A percentile compares a stretch with the other conserved stretches of the same genome.
These are phyloP conservation scores for Rhodotorula sp. DNA, from an alignment of 1,284 basidiomycete genomes.

Conservation along the genomic window DNA sequence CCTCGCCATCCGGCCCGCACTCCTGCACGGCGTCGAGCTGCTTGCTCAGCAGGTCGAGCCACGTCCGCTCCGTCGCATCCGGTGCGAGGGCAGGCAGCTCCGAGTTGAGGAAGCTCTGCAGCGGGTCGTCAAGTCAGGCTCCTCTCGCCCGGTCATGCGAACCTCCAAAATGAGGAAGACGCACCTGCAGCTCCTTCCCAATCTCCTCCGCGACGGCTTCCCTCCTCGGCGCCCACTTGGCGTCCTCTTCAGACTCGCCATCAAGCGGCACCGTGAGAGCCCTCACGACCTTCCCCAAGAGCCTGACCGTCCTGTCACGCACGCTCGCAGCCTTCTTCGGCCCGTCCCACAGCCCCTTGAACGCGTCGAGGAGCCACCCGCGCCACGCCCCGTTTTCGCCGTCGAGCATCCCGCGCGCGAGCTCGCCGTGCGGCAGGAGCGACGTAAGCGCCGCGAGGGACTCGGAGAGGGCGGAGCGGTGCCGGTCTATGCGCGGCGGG, in stretches of 20 bases:
- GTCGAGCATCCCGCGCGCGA: conserved; percentile 8
- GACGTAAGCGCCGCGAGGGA: conserved; percentile 19
- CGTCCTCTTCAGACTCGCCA: conserved; percentile 2
- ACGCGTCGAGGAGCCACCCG: conserved; percentile 17
- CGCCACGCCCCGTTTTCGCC: not conserved
- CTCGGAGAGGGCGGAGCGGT: conserved; percentile 22
- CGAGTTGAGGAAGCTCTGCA: not conserved
- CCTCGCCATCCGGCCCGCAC: not conserved
- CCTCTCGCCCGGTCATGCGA: not conserved
- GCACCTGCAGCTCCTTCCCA: conserved; percentile 14
- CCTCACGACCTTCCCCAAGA: conserved; percentile 14
- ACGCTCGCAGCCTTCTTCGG: conserved; percentile 25
- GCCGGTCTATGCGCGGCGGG: conserved; percentile 19
- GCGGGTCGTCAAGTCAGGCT: not conserved
- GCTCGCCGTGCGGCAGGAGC: not conserved
- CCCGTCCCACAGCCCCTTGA: conserved; percentile 33
- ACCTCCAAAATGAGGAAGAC: not conserved
- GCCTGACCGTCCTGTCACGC: conserved; percentile 11
- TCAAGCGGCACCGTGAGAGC: conserved; percentile 7
- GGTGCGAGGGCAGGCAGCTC: not conserved
- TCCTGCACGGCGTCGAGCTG: conserved; percentile 5
- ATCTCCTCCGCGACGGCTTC: not conserved
- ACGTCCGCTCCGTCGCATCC: not conserved
- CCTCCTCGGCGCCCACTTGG: conserved; percentile 10
- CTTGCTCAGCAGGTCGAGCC: not conserved